Percentiles rank a stretch among this genome's conserved stretches.
phyloP scores from a whole-genome alignment of 139 green algal species.

The Chlorella sp. region DNA sequence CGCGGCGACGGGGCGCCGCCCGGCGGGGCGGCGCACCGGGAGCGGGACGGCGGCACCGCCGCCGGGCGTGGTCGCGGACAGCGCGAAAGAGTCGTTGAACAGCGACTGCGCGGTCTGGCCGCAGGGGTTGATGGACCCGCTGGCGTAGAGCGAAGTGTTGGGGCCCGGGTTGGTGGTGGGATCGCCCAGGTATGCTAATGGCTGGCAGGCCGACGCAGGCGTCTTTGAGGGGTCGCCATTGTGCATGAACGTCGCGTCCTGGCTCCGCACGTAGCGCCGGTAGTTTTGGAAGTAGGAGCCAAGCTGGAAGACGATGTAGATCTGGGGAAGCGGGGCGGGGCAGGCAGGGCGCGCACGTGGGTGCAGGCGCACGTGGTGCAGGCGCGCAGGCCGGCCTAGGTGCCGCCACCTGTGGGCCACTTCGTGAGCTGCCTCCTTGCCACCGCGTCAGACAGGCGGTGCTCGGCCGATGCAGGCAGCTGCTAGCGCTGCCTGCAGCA shows the following conservation, averaged over 20 bases:
- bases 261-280: constrained; percentile 83
- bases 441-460: no score
- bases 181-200: constrained; percentile 43
- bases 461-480: no score
- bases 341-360: not conserved
- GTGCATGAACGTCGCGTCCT: constrained; percentile 76
- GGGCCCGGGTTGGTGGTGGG: no score
- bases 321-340: constrained; percentile 18
- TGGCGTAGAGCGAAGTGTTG: constrained; percentile 29
- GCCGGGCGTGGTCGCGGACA: constrained; percentile 2
- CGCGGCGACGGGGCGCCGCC: not conserved
- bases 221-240: constrained; percentile 24
- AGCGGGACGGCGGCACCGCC: no score
- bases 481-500: no score
- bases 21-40: not conserved
- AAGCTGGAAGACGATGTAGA: constrained; percentile 95
- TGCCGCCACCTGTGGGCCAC: no score
- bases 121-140: constrained; percentile 84
- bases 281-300: constrained; percentile 94
- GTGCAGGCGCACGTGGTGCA: not conserved
- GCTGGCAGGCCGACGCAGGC: constrained; percentile 54
- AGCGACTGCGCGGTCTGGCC: constrained; percentile 88
- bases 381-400: not conserved
- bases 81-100: constrained; percentile 92
- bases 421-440: no score